A percentile compares a stretch with the other conserved stretches of the same genome.
Evolutionary conservation across 306 rosid genomes (phyloP).

Genomic region (Dicorynia guianensis): DNA sequence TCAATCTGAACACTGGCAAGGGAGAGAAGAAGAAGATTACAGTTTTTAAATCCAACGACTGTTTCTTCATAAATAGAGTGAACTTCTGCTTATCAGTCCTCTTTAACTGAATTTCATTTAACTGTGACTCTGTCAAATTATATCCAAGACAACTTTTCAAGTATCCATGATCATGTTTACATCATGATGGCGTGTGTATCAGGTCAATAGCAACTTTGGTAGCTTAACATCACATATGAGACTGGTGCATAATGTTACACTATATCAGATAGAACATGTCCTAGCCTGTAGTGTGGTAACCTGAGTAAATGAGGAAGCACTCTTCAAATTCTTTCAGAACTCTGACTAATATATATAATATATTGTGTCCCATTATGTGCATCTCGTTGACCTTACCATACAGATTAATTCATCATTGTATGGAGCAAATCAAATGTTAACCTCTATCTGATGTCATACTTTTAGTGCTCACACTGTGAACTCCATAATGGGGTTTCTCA

Average conservation of each 20-base stretch:
- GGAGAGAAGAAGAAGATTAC: too few relatives aligned
- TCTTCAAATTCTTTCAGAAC: slow-evolving; percentile 15
- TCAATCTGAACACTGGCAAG: not conserved
- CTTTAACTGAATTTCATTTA: too few relatives aligned
- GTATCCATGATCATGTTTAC: not conserved
- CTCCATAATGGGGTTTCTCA: slow-evolving; percentile 31
- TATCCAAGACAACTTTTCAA: not conserved
- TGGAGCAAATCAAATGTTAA: slow-evolving; percentile 32
- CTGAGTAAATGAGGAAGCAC: slow-evolving; percentile 17
- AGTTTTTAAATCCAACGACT: not conserved
- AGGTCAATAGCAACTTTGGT: not conserved
- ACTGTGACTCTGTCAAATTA: not conserved
- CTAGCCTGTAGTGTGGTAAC: slow-evolving; percentile 24
- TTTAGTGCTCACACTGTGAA: slow-evolving; percentile 51
- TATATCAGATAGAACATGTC: slow-evolving; percentile 24
- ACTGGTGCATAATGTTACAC: slow-evolving; percentile 31
- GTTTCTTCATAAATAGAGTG: not conserved
- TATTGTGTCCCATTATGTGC: slow-evolving; percentile 20
- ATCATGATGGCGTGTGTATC: slow-evolving; percentile 24
- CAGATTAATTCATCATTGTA: slow-evolving; percentile 10
- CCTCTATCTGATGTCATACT: slow-evolving; percentile 28
- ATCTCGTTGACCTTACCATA: slow-evolving; percentile 38
- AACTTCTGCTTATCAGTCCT: not conserved
- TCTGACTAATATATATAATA: not conserved
- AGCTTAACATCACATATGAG: slow-evolving; percentile 2